Conservation (phyloP, 257 asterid genomes). For the Scutellaria minor region DNA sequence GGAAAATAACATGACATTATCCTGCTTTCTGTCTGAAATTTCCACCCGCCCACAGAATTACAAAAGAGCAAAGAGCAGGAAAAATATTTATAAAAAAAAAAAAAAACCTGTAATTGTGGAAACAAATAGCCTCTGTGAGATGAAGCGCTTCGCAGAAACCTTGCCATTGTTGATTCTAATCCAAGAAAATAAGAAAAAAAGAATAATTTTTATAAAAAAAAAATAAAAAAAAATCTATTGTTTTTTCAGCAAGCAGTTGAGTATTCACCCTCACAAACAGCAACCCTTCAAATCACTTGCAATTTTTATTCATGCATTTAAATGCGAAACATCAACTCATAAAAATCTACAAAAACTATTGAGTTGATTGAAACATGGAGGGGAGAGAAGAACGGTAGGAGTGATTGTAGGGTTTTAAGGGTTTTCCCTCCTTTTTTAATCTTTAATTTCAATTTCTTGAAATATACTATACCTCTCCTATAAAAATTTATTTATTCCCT, state of each 20-base stretch:
- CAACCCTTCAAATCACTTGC: neutral
- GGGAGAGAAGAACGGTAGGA: neutral
- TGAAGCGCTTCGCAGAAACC: conserved; percentile 48
- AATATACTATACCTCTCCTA: too few relatives aligned
- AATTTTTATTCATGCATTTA: too few relatives aligned
- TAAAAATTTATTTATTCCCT: too few relatives aligned
- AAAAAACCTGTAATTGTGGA: conserved; percentile 33
- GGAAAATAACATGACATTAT: neutral
- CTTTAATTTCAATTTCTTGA: conserved; percentile 1
- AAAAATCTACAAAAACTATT: too few relatives aligned
- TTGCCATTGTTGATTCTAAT: conserved; percentile 43
- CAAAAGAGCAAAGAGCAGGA: neutral
- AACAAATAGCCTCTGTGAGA: conserved; percentile 42
- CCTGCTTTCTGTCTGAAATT: neutral
- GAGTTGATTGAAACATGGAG: too few relatives aligned
- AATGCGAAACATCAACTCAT: too few relatives aligned
- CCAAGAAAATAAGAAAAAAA: neutral
- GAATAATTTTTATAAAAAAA: too few relatives aligned
- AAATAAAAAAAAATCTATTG: too few relatives aligned
- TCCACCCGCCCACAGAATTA: neutral
- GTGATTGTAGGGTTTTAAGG: conserved; percentile 32
- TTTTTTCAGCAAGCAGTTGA: conserved; percentile 20
- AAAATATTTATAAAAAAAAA: too few relatives aligned
- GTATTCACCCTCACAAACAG: neutral
- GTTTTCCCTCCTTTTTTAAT: conserved; percentile 37